Conservation (phyloP, 2,329 filamentous ascomycete species). For the Aspergillus pseudoglaucus region DNA sequence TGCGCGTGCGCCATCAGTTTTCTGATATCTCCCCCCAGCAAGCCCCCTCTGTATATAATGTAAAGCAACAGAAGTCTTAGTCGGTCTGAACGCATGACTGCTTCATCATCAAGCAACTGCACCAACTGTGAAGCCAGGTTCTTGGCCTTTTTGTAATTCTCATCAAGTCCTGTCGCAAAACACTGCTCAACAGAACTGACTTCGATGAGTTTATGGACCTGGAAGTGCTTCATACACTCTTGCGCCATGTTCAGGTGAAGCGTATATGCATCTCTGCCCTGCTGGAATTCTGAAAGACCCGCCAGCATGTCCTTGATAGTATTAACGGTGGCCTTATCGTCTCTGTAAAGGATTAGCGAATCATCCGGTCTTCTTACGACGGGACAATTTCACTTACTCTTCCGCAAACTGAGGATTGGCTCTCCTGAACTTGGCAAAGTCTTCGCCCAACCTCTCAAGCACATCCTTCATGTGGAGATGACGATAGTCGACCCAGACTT, state of each 20-base stretch:
- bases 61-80: slow-evolving; percentile 82
- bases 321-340: slow-evolving; percentile 69
- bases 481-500: slow-evolving; percentile 89
- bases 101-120: slow-evolving; percentile 78
- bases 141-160: slow-evolving; percentile 86
- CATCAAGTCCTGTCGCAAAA: slow-evolving; percentile 84
- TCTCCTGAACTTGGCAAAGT: slow-evolving; percentile 86
- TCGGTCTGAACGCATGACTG: slow-evolving; percentile 64
- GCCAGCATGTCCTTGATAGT: slow-evolving; percentile 97
- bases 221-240: slow-evolving; percentile 92
- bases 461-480: slow-evolving; percentile 98
- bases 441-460: slow-evolving; percentile 83
- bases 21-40: slow-evolving; percentile 75
- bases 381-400: slow-evolving; percentile 32
- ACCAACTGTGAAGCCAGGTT: slow-evolving; percentile 80
- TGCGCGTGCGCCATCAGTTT: slow-evolving; percentile 78
- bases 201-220: slow-evolving; percentile 76
- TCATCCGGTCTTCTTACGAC: slow-evolving; percentile 4
- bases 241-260: slow-evolving; percentile 94
- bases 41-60: slow-evolving; percentile 75
- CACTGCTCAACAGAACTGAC: slow-evolving; percentile 84
- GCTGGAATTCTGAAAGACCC: slow-evolving; percentile 86
- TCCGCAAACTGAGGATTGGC: slow-evolving; percentile 91
- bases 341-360: slow-evolving; percentile 31
- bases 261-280: slow-evolving; percentile 92